These are phyloP conservation scores for Pseudoscleropodium purum DNA, from an alignment of 225 moss, liverwort and hornwort genomes.

Conservation along the genomic window DNA sequence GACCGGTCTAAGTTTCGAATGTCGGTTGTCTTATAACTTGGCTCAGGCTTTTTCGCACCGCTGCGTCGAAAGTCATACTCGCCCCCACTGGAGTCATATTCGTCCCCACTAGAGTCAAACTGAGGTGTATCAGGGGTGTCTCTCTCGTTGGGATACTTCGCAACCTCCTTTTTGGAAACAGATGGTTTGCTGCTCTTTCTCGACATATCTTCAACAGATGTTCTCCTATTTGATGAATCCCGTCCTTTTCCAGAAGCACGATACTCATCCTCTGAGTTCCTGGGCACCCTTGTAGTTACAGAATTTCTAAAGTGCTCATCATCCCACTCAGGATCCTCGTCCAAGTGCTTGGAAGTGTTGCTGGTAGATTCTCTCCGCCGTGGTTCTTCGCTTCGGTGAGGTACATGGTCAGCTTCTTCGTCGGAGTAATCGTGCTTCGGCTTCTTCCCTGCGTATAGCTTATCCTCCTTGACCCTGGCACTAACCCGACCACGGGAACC, in stretches of 20 bases:
- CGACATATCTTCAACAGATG: background rate
- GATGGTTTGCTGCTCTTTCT: background rate
- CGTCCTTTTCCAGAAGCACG: background rate
- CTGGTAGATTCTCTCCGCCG: conserved; percentile 11
- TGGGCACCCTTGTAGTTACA: conserved; percentile 3
- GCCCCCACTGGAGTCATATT: background rate
- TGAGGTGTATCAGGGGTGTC: background rate
- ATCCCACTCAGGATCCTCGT: conserved; percentile 13
- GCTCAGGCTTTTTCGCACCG: background rate
- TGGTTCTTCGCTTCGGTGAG: background rate
- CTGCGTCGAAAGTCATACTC: background rate
- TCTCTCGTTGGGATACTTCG: background rate
- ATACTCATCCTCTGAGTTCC: conserved; percentile 5
- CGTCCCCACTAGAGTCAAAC: conserved; percentile 1
- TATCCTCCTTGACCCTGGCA: conserved; percentile 6
- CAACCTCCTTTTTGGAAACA: background rate
- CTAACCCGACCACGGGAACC: background rate
- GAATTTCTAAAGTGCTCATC: background rate
- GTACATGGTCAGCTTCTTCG: conserved; percentile 4
- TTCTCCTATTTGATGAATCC: background rate
- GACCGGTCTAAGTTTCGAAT: background rate
- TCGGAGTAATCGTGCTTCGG: conserved; percentile 1
- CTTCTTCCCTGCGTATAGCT: background rate
- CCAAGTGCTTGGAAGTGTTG: background rate
- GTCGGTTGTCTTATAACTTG: background rate